These are phyloP conservation scores for Diutina ranongensis DNA, from an alignment of 1,139 yeast genomes.

Conservation along the genomic window DNA sequence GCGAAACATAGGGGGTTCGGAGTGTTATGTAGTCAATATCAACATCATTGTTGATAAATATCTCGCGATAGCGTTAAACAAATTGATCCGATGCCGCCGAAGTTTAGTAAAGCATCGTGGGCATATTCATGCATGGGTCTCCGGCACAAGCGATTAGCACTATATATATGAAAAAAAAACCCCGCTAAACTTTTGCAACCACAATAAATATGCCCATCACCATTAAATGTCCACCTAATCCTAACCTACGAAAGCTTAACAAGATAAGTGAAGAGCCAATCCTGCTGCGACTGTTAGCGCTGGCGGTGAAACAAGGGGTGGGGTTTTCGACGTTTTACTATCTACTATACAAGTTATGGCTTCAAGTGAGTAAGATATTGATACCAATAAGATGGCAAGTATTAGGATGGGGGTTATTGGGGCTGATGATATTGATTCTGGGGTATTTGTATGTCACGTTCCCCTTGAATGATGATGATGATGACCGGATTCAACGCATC, in stretches of 20 bases:
- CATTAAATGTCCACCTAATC: neutral
- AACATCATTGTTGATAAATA: no score
- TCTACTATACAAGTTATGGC: neutral
- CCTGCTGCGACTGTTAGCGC: neutral
- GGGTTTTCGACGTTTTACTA: neutral
- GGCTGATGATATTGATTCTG: neutral
- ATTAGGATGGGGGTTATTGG: neutral
- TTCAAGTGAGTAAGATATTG: neutral
- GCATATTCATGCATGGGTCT: neutral
- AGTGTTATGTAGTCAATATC: no score
- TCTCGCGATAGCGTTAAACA: no score
- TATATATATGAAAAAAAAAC: neutral
- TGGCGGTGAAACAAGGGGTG: neutral
- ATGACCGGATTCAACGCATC: neutral
- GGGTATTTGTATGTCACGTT: neutral
- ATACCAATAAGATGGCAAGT: conserved; percentile 2
- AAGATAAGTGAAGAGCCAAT: neutral
- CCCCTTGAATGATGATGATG: conserved; percentile 1
- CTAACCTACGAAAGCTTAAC: conserved; percentile 1
- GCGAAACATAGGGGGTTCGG: no score
- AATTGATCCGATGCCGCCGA: neutral
- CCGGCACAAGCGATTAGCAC: neutral
- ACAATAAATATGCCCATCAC: conserved; percentile 5
- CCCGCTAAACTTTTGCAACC: neutral
- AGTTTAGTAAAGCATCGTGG: neutral